phyloP scores from a whole-genome alignment of 768 basidiomycete species.

The Lyophyllum decastes region DNA sequence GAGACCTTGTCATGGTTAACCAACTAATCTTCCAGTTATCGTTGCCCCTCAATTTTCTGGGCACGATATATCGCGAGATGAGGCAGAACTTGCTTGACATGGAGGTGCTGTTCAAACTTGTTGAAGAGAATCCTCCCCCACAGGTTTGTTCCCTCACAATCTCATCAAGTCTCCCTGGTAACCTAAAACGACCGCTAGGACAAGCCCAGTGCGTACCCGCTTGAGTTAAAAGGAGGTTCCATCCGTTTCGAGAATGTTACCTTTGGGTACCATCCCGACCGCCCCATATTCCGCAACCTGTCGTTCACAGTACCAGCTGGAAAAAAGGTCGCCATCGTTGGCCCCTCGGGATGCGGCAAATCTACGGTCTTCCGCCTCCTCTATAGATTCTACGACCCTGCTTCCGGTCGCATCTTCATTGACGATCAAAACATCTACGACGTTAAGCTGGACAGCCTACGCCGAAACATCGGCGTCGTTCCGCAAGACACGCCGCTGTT shows the following conservation, averaged over 20 bases:
- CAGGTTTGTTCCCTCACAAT: conserved; percentile 37
- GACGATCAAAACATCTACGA: conserved; percentile 86
- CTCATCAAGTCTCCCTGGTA: not conserved
- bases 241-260: conserved; percentile 92
- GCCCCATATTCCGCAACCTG: conserved; percentile 87
- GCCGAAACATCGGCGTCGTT: conserved; percentile 85
- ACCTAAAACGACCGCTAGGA: conserved; percentile 48
- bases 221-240: conserved; percentile 75
- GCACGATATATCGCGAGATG: conserved; percentile 96
- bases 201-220: conserved; percentile 62
- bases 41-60: conserved; percentile 94
- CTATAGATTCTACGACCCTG: conserved; percentile 92
- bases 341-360: conserved; percentile 96
- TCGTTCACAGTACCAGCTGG: conserved; percentile 94
- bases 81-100: conserved; percentile 96
- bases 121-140: conserved; percentile 74
- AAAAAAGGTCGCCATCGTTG: conserved; percentile 96
- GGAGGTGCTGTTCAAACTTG: conserved; percentile 92
- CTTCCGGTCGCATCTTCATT: conserved; percentile 76
- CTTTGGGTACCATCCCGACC: conserved; percentile 89
- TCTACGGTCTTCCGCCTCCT: conserved; percentile 94
- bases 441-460: conserved; percentile 70
- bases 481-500: conserved; percentile 98
- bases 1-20: conserved; percentile 99
- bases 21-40: conserved; percentile 98